A percentile compares a stretch with the other conserved stretches of the same genome.
These are phyloP conservation scores for Tolypocladium cylindrosporum DNA, from an alignment of 2,329 filamentous ascomycete genomes.

Conservation along the genomic window DNA sequence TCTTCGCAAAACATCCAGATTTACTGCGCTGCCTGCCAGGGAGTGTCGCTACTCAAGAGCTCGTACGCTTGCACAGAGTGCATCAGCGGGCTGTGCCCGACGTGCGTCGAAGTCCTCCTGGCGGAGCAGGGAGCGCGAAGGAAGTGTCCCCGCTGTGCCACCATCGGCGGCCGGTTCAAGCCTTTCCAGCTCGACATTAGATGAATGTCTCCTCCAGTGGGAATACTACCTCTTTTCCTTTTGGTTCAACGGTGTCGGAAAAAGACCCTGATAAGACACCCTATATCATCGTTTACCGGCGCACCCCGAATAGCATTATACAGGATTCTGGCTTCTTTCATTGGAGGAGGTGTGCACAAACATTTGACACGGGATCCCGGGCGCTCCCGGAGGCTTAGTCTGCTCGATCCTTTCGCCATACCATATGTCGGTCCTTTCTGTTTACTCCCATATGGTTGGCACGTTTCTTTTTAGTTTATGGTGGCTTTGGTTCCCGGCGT, in stretches of 20 bases:
- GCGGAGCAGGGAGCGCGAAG: slow-evolving; percentile 64
- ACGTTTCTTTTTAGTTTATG: not conserved
- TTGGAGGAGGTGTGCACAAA: not conserved
- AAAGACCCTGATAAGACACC: not conserved
- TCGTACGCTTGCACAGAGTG: slow-evolving; percentile 95
- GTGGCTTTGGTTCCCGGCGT: not conserved
- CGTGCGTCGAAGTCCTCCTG: slow-evolving; percentile 75
- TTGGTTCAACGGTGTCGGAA: not conserved
- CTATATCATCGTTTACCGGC: not conserved
- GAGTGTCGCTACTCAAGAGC: slow-evolving; percentile 65
- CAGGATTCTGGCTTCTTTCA: not conserved
- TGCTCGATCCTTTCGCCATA: not conserved
- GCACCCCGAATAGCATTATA: not conserved
- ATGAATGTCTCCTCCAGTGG: slow-evolving; percentile 2
- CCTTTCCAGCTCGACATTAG: slow-evolving; percentile 72
- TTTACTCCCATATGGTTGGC: not conserved
- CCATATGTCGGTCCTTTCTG: not conserved
- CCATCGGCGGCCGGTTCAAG: slow-evolving; percentile 72
- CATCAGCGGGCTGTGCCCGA: slow-evolving; percentile 82
- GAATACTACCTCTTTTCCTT: not conserved
- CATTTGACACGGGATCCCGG: not conserved
- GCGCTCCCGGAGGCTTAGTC: not conserved
- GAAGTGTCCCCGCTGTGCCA: slow-evolving; percentile 71
- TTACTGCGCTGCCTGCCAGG: slow-evolving; percentile 81
- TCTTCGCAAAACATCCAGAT: slow-evolving; percentile 73